phyloP scores from a whole-genome alignment of 208 protist species.

The Trypanosoma brucei region DNA sequence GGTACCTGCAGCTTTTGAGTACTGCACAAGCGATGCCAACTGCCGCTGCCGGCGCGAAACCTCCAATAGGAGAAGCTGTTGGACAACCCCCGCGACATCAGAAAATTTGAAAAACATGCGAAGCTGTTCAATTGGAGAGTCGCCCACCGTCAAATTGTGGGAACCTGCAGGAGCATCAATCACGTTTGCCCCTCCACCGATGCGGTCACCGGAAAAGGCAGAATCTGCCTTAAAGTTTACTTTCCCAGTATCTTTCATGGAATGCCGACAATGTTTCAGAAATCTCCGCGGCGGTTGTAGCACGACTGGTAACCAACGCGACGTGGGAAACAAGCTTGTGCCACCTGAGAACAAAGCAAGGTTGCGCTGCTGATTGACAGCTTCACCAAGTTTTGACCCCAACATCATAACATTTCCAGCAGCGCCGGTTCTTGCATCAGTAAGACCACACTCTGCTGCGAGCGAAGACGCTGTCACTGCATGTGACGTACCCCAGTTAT shows the following conservation, averaged over 20 bases:
- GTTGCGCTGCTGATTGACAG: constrained; percentile 15
- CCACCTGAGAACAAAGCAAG: constrained; percentile 13
- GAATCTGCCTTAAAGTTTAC: not conserved
- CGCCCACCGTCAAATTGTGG: not conserved
- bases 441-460: not conserved
- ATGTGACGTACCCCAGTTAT: not conserved
- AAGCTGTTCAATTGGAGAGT: constrained; percentile 27
- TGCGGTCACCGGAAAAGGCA: not conserved
- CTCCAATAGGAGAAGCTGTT: constrained; percentile 28
- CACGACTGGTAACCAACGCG: constrained; percentile 51
- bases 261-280: constrained; percentile 9
- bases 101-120: constrained; percentile 49
- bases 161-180: not conserved
- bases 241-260: not conserved
- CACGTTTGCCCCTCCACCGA: not conserved
- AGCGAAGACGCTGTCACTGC: not conserved
- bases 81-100: constrained; percentile 15
- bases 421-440: not conserved
- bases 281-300: constrained; percentile 74
- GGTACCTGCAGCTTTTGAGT: constrained; percentile 27
- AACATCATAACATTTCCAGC: not conserved
- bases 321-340: constrained; percentile 10
- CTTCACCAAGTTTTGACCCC: constrained; percentile 14
- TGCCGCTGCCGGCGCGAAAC: constrained; percentile 36
- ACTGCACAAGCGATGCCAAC: constrained; percentile 37